These are phyloP conservation scores for Schizochytrium sp. DNA, from an alignment of 108 stramenopile species.

Conservation along the genomic window DNA sequence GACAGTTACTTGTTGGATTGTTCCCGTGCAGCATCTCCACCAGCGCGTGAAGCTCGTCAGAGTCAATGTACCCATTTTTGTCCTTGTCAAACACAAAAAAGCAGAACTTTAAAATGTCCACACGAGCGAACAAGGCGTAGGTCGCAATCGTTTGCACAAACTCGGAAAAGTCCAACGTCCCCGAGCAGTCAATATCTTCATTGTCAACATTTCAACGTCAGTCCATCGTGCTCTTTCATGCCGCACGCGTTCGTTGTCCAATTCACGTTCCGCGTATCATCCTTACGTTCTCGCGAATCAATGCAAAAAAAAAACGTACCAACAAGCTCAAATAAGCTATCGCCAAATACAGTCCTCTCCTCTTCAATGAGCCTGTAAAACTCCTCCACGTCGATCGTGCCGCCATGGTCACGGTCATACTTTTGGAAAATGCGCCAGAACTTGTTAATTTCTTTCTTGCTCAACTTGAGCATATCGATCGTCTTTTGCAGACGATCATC, in stretches of 20 bases:
- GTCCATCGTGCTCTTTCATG: too few relatives aligned
- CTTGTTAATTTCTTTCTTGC: background rate
- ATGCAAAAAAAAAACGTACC: background rate
- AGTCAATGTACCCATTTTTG: slow-evolving; percentile 28
- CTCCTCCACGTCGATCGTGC: slow-evolving; percentile 11
- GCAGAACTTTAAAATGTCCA: slow-evolving; percentile 24
- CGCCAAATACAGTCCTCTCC: slow-evolving; percentile 19
- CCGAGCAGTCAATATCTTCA: slow-evolving; percentile 11
- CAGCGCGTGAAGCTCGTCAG: slow-evolving; percentile 25
- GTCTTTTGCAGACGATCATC: slow-evolving; percentile 1
- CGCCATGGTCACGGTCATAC: background rate
- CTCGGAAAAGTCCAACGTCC: slow-evolving; percentile 15
- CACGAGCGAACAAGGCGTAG: background rate
- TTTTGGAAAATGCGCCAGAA: slow-evolving; percentile 16
- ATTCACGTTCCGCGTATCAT: too few relatives aligned
- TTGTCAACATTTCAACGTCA: background rate
- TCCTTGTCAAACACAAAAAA: slow-evolving; percentile 32
- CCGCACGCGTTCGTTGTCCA: too few relatives aligned
- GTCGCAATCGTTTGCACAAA: slow-evolving; percentile 18
- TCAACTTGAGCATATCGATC: background rate
- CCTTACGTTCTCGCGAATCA: too few relatives aligned
- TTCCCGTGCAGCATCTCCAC: slow-evolving; percentile 18
- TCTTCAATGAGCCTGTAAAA: slow-evolving; percentile 22
- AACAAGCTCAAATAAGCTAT: slow-evolving; percentile 21
- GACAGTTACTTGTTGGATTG: background rate